A percentile compares a stretch with the other conserved stretches of the same genome.
These are phyloP conservation scores for Bipolaris oryzae DNA, from an alignment of 2,329 filamentous ascomycete species.

Conservation along the genomic window DNA sequence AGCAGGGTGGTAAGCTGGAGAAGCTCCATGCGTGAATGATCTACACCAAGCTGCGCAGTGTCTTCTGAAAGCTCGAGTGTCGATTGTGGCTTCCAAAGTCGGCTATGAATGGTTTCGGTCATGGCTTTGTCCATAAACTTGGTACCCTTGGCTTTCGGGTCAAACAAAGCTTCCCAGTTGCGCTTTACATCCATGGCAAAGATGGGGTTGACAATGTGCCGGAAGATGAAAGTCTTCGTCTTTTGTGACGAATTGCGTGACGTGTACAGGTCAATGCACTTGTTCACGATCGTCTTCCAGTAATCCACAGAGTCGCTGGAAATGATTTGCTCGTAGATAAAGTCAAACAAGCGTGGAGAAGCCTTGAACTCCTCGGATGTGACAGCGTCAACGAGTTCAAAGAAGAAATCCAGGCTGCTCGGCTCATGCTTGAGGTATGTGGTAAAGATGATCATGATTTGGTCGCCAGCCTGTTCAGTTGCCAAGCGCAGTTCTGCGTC, in stretches of 20 bases:
- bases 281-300: constrained; percentile 79
- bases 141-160: constrained; percentile 61
- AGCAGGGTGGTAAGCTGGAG: constrained; percentile 93
- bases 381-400: constrained; percentile 81
- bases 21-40: constrained; percentile 94
- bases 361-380: constrained; percentile 82
- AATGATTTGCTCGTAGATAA: constrained; percentile 86
- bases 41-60: constrained; percentile 80
- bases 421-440: constrained; percentile 77
- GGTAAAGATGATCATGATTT: constrained; percentile 83
- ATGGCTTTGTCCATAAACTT: constrained; percentile 84
- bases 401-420: constrained; percentile 80
- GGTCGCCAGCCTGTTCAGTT: constrained; percentile 86
- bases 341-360: constrained; percentile 75
- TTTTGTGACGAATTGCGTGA: constrained; percentile 79
- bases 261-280: constrained; percentile 86
- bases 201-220: constrained; percentile 92
- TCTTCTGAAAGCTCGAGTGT: constrained; percentile 83
- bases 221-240: constrained; percentile 90
- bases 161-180: constrained; percentile 66
- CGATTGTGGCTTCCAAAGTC: constrained; percentile 87
- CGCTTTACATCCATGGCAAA: constrained; percentile 95
- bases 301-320: constrained; percentile 83
- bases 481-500: constrained; percentile 77
- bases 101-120: constrained; percentile 87